Percentiles rank a stretch among this genome's conserved stretches.
phyloP scores from a whole-genome alignment of 2,329 filamentous ascomycete genomes.

The Cryphonectria radicalis region DNA sequence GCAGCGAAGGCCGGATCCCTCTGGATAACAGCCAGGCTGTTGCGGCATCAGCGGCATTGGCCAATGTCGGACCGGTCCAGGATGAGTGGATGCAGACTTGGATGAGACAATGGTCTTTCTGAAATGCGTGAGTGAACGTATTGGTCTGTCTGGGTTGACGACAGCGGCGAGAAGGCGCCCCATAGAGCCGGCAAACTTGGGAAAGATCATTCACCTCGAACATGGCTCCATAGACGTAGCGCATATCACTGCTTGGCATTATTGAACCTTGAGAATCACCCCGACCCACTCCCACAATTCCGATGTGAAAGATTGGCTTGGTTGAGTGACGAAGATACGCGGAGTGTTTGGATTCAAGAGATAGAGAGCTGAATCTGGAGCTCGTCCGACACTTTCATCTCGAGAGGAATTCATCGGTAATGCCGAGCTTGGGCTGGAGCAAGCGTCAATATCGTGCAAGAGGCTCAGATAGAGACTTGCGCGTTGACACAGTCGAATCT shows the following conservation, averaged over 20 bases:
- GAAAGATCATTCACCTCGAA: neutral
- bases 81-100: constrained; percentile 1
- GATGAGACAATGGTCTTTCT: constrained; percentile 12
- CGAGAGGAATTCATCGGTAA: neutral
- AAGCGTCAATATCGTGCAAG: neutral
- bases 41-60: constrained; percentile 6
- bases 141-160: neutral
- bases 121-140: neutral
- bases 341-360: neutral
- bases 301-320: neutral
- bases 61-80: neutral
- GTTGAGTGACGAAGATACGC: neutral
- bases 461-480: neutral
- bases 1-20: neutral
- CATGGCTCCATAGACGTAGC: neutral
- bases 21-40: constrained; percentile 1
- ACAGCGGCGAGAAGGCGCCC: neutral
- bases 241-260: neutral
- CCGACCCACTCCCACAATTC: neutral
- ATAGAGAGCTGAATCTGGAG: neutral
- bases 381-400: neutral
- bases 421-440: neutral
- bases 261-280: neutral
- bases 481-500: neutral
- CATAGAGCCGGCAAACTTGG: neutral